Conservation (phyloP, 352 stramenopile species). For the Phytopythium oedochilum region DNA sequence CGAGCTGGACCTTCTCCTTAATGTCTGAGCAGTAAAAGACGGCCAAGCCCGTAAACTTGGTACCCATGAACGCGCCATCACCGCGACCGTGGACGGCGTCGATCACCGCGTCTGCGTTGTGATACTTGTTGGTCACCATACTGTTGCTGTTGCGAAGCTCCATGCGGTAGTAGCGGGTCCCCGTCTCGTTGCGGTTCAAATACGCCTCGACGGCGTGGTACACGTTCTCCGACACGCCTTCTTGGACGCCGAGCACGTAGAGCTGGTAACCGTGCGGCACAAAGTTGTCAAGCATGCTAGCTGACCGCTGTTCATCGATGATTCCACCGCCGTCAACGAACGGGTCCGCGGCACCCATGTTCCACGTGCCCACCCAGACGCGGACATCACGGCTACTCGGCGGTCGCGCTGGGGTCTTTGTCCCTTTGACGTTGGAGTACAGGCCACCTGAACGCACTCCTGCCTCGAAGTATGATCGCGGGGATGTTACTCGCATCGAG, state of each 20-base stretch:
- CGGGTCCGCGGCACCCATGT: slow-evolving; percentile 78
- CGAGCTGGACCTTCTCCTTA: slow-evolving; percentile 59
- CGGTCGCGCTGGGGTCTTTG: slow-evolving; percentile 24
- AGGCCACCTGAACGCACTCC: slow-evolving; percentile 40
- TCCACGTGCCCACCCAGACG: slow-evolving; percentile 86
- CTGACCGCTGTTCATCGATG: slow-evolving; percentile 70
- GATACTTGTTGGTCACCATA: slow-evolving; percentile 59
- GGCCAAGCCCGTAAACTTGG: slow-evolving; percentile 82
- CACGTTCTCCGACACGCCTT: slow-evolving; percentile 81
- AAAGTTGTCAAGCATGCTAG: slow-evolving; percentile 69
- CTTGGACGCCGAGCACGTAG: slow-evolving; percentile 84
- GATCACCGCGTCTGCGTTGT: slow-evolving; percentile 60
- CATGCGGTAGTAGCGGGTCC: slow-evolving; percentile 60
- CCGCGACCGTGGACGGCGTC: slow-evolving; percentile 76
- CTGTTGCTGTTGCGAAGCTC: slow-evolving; percentile 76
- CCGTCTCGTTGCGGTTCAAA: slow-evolving; percentile 62
- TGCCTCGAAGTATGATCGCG: slow-evolving; percentile 59
- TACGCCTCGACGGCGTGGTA: slow-evolving; percentile 80
- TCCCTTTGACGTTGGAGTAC: slow-evolving; percentile 17
- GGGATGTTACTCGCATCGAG: slow-evolving; percentile 41
- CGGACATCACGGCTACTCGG: slow-evolving; percentile 44
- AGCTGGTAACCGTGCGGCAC: slow-evolving; percentile 78
- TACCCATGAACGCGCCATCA: slow-evolving; percentile 77
- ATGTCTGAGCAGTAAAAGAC: slow-evolving; percentile 65
- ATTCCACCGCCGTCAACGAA: slow-evolving; percentile 69